phyloP scores from a whole-genome alignment of 805 yeast species.

The Metschnikowia baotianmanensis region DNA sequence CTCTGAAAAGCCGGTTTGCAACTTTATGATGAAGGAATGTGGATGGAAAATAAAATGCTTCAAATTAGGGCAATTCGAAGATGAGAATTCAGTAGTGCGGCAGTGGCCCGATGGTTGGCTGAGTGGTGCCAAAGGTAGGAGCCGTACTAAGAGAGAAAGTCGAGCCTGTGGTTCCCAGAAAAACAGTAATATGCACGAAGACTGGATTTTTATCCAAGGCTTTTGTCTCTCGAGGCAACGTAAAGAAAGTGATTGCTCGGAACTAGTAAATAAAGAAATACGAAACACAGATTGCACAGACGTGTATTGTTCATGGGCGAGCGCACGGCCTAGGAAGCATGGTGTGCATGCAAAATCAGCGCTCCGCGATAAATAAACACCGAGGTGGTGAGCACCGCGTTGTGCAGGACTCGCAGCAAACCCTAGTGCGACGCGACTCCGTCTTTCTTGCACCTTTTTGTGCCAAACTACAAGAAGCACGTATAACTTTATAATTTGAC shows the following conservation, averaged over 20 bases:
- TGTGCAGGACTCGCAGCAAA: conserved; percentile 3
- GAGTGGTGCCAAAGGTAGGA: too few relatives aligned
- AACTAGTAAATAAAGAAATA: not conserved
- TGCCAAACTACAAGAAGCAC: too few relatives aligned
- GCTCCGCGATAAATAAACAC: conserved; percentile 6
- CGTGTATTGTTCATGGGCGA: conserved; percentile 8
- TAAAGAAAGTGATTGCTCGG: not conserved
- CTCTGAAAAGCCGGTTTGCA: not conserved
- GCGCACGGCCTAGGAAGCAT: not conserved
- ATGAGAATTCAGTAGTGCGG: conserved; percentile 4
- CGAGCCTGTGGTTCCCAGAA: too few relatives aligned
- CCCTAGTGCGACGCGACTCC: not conserved
- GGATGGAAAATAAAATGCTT: conserved; percentile 6
- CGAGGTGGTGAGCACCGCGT: conserved; percentile 4
- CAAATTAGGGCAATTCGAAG: conserved; percentile 5
- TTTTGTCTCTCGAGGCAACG: not conserved
- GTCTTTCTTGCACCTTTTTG: not conserved
- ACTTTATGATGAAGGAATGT: conserved; percentile 1
- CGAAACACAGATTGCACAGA: conserved; percentile 2
- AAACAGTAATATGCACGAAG: too few relatives aligned
- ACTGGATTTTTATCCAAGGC: not conserved
- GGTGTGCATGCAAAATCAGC: not conserved
- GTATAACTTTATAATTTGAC: too few relatives aligned
- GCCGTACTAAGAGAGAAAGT: too few relatives aligned
- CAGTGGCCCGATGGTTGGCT: not conserved